A percentile compares a stretch with the other conserved stretches of the same genome.
Conservation (phyloP, 768 basidiomycete genomes). For the Mycena epipterygia region DNA sequence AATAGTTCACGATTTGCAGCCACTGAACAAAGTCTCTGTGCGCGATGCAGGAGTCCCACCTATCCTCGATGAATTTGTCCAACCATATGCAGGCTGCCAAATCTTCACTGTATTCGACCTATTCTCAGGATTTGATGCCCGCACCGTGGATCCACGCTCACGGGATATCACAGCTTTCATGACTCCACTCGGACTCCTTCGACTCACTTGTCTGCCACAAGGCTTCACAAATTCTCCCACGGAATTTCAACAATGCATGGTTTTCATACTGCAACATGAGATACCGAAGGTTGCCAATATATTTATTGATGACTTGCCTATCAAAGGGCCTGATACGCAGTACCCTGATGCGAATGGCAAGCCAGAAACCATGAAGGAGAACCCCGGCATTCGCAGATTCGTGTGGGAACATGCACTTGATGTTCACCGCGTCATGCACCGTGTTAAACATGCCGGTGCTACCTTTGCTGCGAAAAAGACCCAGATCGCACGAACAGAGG, state of each 20-base stretch:
- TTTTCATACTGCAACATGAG: conserved; percentile 49
- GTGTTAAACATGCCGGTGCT: conserved; percentile 44
- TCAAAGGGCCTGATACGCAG: conserved; percentile 46
- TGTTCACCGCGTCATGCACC: conserved; percentile 49
- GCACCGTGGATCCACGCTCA: conserved; percentile 38
- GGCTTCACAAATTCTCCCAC: conserved; percentile 55
- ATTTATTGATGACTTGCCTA: conserved; percentile 49
- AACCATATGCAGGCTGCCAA: conserved; percentile 43
- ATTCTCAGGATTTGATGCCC: conserved; percentile 52
- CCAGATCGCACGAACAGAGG: conserved; percentile 20
- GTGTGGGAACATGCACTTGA: conserved; percentile 54
- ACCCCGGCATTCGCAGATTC: conserved; percentile 49
- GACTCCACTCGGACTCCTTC: conserved; percentile 50
- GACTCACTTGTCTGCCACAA: conserved; percentile 50
- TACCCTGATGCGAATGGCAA: conserved; percentile 43
- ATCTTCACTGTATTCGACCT: conserved; percentile 50
- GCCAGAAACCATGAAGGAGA: conserved; percentile 36
- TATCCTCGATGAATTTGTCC: conserved; percentile 47
- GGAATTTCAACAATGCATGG: conserved; percentile 49
- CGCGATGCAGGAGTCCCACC: conserved; percentile 51
- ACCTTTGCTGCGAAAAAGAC: conserved; percentile 54
- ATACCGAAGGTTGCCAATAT: conserved; percentile 34
- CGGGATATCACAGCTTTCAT: conserved; percentile 54
- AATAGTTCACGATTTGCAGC: conserved; percentile 55
- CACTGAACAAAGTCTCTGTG: conserved; percentile 54